Conservation (phyloP, 2,329 filamentous ascomycete species). For the Trichoderma harzianum region DNA sequence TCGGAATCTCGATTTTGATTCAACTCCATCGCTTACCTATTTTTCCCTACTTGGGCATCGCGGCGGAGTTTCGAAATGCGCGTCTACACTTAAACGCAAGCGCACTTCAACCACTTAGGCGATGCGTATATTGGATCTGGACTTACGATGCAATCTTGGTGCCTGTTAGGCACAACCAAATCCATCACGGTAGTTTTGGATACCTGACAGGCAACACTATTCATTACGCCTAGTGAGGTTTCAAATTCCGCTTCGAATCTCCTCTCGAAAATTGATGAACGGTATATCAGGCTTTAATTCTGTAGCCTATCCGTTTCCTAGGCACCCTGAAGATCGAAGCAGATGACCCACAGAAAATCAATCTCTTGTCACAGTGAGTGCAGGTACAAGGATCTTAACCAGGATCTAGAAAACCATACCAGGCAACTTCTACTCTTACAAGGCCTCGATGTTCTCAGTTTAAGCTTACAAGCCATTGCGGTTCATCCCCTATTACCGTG, state of each 20-base stretch:
- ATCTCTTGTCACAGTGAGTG: neutral
- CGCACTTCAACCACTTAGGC: neutral
- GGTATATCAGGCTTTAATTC: neutral
- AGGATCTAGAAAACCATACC: neutral
- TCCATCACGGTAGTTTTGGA: neutral
- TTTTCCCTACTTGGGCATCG: neutral
- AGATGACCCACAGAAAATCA: neutral
- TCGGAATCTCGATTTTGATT: neutral
- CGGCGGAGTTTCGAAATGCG: neutral
- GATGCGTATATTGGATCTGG: neutral
- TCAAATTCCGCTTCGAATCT: neutral
- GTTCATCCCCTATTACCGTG: neutral
- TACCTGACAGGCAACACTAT: neutral
- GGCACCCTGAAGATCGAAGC: neutral
- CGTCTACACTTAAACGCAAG: neutral
- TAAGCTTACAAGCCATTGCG: conserved; percentile 2
- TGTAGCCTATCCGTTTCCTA: neutral
- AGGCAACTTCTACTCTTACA: neutral
- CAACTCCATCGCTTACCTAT: neutral
- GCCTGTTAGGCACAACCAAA: neutral
- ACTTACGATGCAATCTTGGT: neutral
- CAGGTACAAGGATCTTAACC: neutral
- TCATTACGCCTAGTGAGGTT: neutral
- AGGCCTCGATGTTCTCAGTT: neutral
- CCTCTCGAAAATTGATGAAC: neutral